These are phyloP conservation scores for Sisymbrium irio DNA, from an alignment of 345 rosid species.

Conservation along the genomic window DNA sequence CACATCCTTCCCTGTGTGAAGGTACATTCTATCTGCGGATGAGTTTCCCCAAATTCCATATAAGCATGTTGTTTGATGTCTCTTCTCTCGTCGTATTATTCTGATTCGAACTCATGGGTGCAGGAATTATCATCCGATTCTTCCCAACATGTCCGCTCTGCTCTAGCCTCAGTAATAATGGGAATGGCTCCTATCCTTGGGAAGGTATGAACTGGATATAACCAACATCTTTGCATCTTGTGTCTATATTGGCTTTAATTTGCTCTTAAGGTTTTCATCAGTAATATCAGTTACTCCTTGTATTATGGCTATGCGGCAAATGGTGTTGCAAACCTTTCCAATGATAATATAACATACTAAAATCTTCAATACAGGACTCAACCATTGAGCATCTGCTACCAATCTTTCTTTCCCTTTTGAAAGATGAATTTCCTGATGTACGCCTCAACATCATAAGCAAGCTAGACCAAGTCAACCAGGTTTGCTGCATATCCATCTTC, in stretches of 20 bases:
- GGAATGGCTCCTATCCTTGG: constrained; percentile 98
- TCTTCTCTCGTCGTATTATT: not conserved
- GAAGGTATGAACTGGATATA: constrained; percentile 40
- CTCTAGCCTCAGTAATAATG: constrained; percentile 96
- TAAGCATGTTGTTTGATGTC: not conserved
- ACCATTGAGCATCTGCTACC: constrained; percentile 95
- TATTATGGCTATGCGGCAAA: not conserved
- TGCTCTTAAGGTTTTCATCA: not conserved
- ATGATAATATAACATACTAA: not conserved
- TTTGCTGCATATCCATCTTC: constrained; percentile 30
- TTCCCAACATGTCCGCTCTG: constrained; percentile 97
- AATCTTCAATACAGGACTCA: constrained; percentile 59
- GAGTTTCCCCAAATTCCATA: not conserved
- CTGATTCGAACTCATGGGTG: constrained; percentile 42
- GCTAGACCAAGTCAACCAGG: constrained; percentile 99
- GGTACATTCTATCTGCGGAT: constrained; percentile 38
- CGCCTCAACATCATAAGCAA: constrained; percentile 97
- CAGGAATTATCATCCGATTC: constrained; percentile 97
- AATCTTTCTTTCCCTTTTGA: constrained; percentile 94
- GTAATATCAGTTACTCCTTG: not conserved
- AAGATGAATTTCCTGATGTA: constrained; percentile 98
- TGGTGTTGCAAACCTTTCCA: not conserved
- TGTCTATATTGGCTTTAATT: not conserved
- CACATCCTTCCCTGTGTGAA: constrained; percentile 94
- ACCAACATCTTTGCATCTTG: not conserved